Conservation (phyloP, 2,329 filamentous ascomycete species). For the Epichloe bromicola region DNA sequence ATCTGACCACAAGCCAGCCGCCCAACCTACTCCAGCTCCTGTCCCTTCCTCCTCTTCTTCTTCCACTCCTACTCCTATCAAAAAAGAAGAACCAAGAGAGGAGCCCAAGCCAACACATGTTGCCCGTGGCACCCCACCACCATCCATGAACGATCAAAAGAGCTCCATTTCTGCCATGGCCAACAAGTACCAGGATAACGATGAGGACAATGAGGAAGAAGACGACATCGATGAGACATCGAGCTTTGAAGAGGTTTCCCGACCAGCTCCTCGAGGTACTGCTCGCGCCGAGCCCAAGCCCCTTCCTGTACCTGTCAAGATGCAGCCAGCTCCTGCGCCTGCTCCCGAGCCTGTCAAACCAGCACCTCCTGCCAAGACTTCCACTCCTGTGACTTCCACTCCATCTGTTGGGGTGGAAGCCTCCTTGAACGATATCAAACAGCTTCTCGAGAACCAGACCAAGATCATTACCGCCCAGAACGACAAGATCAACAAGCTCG, state of each 20-base stretch:
- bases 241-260: conserved; percentile 76
- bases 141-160: conserved; percentile 73
- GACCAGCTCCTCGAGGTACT: conserved; percentile 51
- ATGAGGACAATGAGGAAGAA: conserved; percentile 48
- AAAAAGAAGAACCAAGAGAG: conserved; percentile 24
- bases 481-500: conserved; percentile 57
- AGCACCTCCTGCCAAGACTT: conserved; percentile 20
- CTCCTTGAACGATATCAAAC: conserved; percentile 64
- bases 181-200: conserved; percentile 69
- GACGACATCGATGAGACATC: conserved; percentile 55
- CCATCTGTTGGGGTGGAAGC: conserved; percentile 37
- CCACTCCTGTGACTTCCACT: conserved; percentile 17
- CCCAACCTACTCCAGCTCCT: conserved; percentile 30
- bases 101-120: conserved; percentile 35
- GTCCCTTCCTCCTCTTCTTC: conserved; percentile 2
- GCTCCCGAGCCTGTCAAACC: conserved; percentile 15
- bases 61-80: conserved; percentile 25
- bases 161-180: conserved; percentile 76
- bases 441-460: conserved; percentile 62
- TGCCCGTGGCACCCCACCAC: conserved; percentile 34
- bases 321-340: conserved; percentile 11
- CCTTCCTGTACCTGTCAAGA: conserved; percentile 21
- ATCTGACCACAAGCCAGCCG: conserved; percentile 49
- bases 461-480: conserved; percentile 66
- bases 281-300: conserved; percentile 28